Evolutionary conservation across 495 filamentous ascomycete genomes (phyloP), one percentile per base, ranked within the genome.

Genomic region (Xylaria scruposa): DNA sequence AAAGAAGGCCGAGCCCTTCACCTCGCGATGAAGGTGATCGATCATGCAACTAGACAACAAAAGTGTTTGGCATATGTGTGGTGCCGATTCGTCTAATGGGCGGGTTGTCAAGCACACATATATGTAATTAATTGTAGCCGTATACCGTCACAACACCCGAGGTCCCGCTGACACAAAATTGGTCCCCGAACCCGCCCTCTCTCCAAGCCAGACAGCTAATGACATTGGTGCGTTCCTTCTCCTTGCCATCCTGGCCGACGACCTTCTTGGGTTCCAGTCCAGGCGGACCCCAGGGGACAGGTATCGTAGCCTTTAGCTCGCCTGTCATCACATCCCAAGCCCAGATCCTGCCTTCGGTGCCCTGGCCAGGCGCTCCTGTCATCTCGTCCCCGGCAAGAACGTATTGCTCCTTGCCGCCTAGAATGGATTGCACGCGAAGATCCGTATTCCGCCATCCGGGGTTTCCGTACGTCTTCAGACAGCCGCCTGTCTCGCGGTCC

Each of bases 281-380:
- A 13, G 88, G 87, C 77, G 86, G 90, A 81, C 89, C 72, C 84
- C 86, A 81, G 79, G 88, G 89, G 77, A 88, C 90, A 49, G 85
- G 78, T 56, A 94, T 75, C 66, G 83, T 88, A 31, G 89, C 85
- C 65, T 91, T 84, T 49, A 91, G 76, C 66, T 90, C 88, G 1
- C 94, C 95, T 49, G 85, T 91, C 62, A 97, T 75, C n/a, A 97
- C 78, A 87, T 97, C 95, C 94, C 95, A 98, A 15, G 90, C 93
- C 86, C 92, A 94, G 21, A 97, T 86, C 74, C 89, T 87, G 10
- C 90, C 91, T 68, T 90, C 84, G 2, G 76, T 71, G 4, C 79
- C 77, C 33, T 78, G 80, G 19, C 78, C 81, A 40, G 81, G 79
- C 0, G 80, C 75, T 3, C 65, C 77, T 31, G 77, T 76, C 78